phyloP scores from a whole-genome alignment of 2,329 filamentous ascomycete genomes.

The Exophiala oligosperma region DNA sequence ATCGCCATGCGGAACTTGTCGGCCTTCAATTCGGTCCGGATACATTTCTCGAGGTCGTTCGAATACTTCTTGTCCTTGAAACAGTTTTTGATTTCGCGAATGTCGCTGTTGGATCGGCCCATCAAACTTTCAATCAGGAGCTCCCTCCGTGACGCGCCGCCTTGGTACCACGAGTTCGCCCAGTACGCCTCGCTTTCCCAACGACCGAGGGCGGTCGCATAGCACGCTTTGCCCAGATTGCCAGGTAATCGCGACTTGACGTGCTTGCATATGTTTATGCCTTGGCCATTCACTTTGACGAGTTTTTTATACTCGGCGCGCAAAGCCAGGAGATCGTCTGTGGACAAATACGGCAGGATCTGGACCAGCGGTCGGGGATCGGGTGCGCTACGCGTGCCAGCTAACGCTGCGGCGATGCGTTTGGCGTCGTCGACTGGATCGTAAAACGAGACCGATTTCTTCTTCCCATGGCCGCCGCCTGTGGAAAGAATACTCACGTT shows the following conservation, averaged over 20 bases:
- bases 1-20: slow-evolving; percentile 95
- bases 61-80: slow-evolving; percentile 92
- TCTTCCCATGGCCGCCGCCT: slow-evolving; percentile 9
- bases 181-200: slow-evolving; percentile 97
- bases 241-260: slow-evolving; percentile 46
- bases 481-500: slow-evolving; percentile 17
- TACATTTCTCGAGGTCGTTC: slow-evolving; percentile 77
- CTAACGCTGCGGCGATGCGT: slow-evolving; percentile 71
- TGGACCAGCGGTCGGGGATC: slow-evolving; percentile 74
- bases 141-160: slow-evolving; percentile 78
- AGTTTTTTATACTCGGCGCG: slow-evolving; percentile 88
- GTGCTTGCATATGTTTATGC: slow-evolving; percentile 53
- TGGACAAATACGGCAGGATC: slow-evolving; percentile 78
- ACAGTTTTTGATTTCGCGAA: slow-evolving; percentile 78
- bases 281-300: slow-evolving; percentile 63
- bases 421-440: slow-evolving; percentile 78
- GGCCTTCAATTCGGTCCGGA: slow-evolving; percentile 88
- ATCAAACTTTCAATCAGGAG: slow-evolving; percentile 91
- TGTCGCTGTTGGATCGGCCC: slow-evolving; percentile 85
- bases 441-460: slow-evolving; percentile 73
- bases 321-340: slow-evolving; percentile 84
- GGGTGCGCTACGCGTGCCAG: slow-evolving; percentile 61
- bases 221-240: slow-evolving; percentile 85
- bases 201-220: slow-evolving; percentile 81
- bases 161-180: slow-evolving; percentile 98